phyloP scores from a whole-genome alignment of 768 basidiomycete genomes.

The Leccinum subgranulosum region DNA sequence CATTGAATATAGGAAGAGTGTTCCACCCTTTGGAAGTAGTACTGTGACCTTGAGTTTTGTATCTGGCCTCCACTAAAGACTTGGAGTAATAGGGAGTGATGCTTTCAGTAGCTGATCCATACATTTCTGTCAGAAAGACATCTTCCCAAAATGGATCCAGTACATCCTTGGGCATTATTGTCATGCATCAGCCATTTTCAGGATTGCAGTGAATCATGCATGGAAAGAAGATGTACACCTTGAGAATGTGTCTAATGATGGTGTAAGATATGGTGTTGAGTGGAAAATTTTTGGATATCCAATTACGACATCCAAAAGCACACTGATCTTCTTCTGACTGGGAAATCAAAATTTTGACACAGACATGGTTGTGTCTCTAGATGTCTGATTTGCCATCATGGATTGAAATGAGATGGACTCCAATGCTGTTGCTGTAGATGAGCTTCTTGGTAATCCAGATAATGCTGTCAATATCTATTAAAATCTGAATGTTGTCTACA shows the following conservation, averaged over 20 bases:
- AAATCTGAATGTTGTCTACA: neutral
- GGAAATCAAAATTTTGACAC: conserved; percentile 7
- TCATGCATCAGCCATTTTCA: neutral
- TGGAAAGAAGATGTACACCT: conserved; percentile 5
- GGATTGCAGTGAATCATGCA: conserved; percentile 7
- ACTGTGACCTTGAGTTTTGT: neutral
- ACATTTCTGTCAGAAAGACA: conserved; percentile 3
- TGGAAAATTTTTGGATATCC: conserved; percentile 7
- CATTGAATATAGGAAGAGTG: neutral
- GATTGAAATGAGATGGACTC: too few species aligned
- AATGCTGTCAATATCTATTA: conserved; percentile 4
- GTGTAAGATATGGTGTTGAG: conserved; percentile 6
- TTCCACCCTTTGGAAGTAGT: neutral
- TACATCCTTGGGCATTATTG: neutral
- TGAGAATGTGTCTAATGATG: neutral
- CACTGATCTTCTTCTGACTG: conserved; percentile 2
- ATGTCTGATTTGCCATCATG: neutral
- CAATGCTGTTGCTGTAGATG: too few species aligned
- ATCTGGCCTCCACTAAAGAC: conserved; percentile 1
- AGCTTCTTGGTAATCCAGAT: neutral
- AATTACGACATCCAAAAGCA: neutral
- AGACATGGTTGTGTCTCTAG: conserved; percentile 14
- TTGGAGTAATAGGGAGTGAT: too few species aligned
- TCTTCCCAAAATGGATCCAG: conserved; percentile 9
- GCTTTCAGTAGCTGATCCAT: too few species aligned